Conservation (phyloP, 2,329 filamentous ascomycete species). For the Botryotinia narcissicola region DNA sequence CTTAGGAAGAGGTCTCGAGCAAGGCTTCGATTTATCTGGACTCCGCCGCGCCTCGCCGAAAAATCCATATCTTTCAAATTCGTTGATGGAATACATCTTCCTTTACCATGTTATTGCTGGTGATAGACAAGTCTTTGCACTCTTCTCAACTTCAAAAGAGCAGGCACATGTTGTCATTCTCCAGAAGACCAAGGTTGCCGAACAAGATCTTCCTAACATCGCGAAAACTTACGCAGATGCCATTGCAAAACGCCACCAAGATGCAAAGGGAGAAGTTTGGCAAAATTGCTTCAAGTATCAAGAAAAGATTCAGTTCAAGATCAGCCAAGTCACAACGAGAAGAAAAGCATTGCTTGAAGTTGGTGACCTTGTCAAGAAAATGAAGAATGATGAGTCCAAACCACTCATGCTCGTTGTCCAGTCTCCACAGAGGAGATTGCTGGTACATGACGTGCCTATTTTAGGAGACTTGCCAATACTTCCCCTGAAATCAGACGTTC, state of each 20-base stretch:
- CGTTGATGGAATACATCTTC: constrained; percentile 79
- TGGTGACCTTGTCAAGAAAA: constrained; percentile 82
- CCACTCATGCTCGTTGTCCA: constrained; percentile 86
- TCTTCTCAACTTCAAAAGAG: constrained; percentile 80
- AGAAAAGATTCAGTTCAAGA: constrained; percentile 80
- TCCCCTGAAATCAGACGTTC: constrained; percentile 74
- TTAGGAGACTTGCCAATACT: constrained; percentile 83
- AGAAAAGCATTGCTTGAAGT: constrained; percentile 88
- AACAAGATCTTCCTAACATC: constrained; percentile 83
- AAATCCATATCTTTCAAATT: constrained; percentile 71
- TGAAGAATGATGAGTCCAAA: constrained; percentile 77
- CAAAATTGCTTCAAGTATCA: constrained; percentile 85
- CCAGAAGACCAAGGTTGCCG: constrained; percentile 73
- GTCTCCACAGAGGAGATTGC: constrained; percentile 76
- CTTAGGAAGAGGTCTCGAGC: constrained; percentile 85
- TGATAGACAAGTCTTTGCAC: constrained; percentile 86
- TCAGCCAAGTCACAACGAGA: constrained; percentile 81
- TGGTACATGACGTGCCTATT: constrained; percentile 81
- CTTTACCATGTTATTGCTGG: constrained; percentile 89
- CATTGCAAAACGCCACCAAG: constrained; percentile 62
- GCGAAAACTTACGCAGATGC: constrained; percentile 83
- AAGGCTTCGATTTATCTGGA: constrained; percentile 83
- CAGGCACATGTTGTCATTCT: constrained; percentile 88
- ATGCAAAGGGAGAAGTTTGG: constrained; percentile 67
- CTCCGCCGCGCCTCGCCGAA: constrained; percentile 67